Evolutionary conservation across 805 yeast species (phyloP).

Genomic region (Diddensiella santjacobensis): DNA sequence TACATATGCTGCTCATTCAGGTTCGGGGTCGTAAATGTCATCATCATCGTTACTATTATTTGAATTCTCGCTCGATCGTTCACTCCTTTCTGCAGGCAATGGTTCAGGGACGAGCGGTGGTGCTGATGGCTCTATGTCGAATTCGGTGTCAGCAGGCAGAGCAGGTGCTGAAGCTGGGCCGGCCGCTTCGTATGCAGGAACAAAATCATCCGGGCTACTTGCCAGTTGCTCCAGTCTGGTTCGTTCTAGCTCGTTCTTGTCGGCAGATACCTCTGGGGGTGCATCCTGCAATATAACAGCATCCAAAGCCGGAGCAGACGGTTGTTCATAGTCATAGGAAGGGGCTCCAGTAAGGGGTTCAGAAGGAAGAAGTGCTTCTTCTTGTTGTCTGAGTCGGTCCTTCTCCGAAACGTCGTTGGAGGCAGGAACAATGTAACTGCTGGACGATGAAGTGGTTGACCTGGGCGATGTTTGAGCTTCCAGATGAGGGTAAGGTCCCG

Average conservation of each 20-base stretch:
- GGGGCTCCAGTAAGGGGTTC: constrained; percentile 36
- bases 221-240: constrained; percentile 37
- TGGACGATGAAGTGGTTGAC: constrained; percentile 7
- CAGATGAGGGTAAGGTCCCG: background rate
- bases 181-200: constrained; percentile 21
- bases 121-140: constrained; percentile 9
- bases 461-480: background rate
- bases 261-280: constrained; percentile 27
- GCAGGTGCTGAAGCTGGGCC: constrained; percentile 8
- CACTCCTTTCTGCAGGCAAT: too few species aligned
- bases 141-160: constrained; percentile 5
- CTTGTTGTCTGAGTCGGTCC: constrained; percentile 50
- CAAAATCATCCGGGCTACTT: constrained; percentile 37
- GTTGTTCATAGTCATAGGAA: background rate
- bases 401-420: constrained; percentile 44
- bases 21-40: background rate
- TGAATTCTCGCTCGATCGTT: too few species aligned
- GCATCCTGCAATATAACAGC: background rate
- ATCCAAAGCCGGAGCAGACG: constrained; percentile 10
- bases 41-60: constrained; percentile 1
- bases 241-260: constrained; percentile 42
- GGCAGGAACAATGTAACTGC: constrained; percentile 2
- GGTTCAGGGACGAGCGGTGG: too few species aligned
- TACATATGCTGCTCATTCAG: background rate
- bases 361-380: constrained; percentile 61